Conservation (phyloP, 179 eudicot genomes). For the Gypsophila paniculata region DNA sequence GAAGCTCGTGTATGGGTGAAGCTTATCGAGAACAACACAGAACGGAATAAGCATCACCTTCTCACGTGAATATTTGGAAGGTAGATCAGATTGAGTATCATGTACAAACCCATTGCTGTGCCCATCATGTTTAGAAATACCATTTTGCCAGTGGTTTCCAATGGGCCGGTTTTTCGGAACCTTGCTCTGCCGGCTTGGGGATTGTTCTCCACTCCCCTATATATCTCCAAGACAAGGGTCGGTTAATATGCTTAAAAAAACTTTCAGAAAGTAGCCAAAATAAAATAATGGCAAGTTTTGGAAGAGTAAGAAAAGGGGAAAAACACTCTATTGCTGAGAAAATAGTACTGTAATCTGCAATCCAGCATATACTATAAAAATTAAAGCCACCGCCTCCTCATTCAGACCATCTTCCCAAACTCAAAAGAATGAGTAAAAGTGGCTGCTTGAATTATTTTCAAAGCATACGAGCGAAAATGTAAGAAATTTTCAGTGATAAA, state of each 20-base stretch:
- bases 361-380: not conserved
- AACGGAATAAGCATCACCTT: conserved; percentile 51
- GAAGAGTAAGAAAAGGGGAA: not conserved
- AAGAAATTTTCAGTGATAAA: too few species aligned
- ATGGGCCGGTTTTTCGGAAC: conserved; percentile 42
- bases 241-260: not conserved
- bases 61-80: conserved; percentile 35
- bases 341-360: not conserved
- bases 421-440: not conserved
- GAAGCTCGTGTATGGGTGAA: not conserved
- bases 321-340: not conserved
- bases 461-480: not conserved
- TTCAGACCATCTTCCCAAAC: not conserved
- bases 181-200: conserved; percentile 47
- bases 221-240: conserved; percentile 22
- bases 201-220: conserved; percentile 55
- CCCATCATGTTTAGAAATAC: conserved; percentile 54
- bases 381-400: not conserved
- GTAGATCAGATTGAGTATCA: conserved; percentile 33
- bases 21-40: not conserved
- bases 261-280: not conserved
- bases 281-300: not conserved
- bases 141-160: conserved; percentile 60
- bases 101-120: conserved; percentile 54
- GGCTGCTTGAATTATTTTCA: not conserved